phyloP scores from a whole-genome alignment of 2,329 filamentous ascomycete genomes.

The Fusarium equiseti region DNA sequence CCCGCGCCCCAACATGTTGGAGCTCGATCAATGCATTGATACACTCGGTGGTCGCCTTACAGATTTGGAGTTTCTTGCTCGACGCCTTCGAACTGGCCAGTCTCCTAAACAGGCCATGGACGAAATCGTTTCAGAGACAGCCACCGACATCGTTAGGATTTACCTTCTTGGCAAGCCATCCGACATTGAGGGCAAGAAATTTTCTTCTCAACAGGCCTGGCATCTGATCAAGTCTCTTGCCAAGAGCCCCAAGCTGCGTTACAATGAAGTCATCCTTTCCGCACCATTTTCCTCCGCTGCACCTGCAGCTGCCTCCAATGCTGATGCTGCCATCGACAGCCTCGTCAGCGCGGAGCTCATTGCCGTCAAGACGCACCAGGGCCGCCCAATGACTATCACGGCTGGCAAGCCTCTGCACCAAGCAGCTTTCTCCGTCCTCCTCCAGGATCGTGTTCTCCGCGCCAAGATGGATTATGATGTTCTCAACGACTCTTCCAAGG shows the following conservation, averaged over 20 bases:
- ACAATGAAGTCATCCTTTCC: slow-evolving; percentile 86
- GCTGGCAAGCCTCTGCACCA: slow-evolving; percentile 89
- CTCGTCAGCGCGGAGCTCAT: slow-evolving; percentile 91
- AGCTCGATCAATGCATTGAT: slow-evolving; percentile 85
- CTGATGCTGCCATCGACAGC: slow-evolving; percentile 81
- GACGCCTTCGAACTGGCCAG: slow-evolving; percentile 88
- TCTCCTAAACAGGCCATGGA: slow-evolving; percentile 82
- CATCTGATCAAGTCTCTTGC: slow-evolving; percentile 84
- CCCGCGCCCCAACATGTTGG: slow-evolving; percentile 64
- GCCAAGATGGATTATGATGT: slow-evolving; percentile 80
- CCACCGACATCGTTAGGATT: slow-evolving; percentile 92
- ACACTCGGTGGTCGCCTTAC: slow-evolving; percentile 91
- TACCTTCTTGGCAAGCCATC: slow-evolving; percentile 77
- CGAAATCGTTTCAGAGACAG: slow-evolving; percentile 90
- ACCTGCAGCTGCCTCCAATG: slow-evolving; percentile 61
- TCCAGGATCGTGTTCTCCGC: slow-evolving; percentile 77
- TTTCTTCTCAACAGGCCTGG: slow-evolving; percentile 92
- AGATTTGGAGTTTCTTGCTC: slow-evolving; percentile 93
- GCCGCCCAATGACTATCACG: slow-evolving; percentile 81
- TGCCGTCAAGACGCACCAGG: slow-evolving; percentile 76
- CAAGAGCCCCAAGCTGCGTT: slow-evolving; percentile 75
- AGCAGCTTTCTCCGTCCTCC: slow-evolving; percentile 81
- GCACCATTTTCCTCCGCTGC: slow-evolving; percentile 73
- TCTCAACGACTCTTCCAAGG: slow-evolving; percentile 74
- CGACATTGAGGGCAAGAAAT: slow-evolving; percentile 67